These are phyloP conservation scores for Pleurotus djamor DNA, from an alignment of 768 basidiomycete species.

Conservation along the genomic window DNA sequence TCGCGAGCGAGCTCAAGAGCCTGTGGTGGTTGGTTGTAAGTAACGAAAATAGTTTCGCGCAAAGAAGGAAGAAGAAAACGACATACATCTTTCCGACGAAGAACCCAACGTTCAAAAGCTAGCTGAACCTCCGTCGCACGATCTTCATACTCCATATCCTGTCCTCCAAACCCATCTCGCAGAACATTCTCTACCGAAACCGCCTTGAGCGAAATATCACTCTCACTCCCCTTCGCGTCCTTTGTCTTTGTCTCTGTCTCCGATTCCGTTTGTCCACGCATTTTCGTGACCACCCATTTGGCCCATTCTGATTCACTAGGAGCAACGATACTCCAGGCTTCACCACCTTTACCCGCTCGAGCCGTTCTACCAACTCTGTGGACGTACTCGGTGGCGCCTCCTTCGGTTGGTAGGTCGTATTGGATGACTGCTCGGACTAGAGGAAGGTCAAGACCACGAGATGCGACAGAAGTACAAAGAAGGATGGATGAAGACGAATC, in stretches of 20 bases:
- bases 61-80: neutral
- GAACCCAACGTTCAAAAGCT: slow-evolving; percentile 92
- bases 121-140: slow-evolving; percentile 96
- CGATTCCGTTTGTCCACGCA: slow-evolving; percentile 50
- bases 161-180: slow-evolving; percentile 82
- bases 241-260: slow-evolving; percentile 23
- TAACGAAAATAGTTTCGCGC: neutral
- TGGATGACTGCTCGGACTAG: slow-evolving; percentile 94
- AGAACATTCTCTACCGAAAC: slow-evolving; percentile 72
- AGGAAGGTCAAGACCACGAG: slow-evolving; percentile 95
- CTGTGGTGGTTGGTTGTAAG: slow-evolving; percentile 33
- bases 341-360: slow-evolving; percentile 92
- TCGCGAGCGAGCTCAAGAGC: slow-evolving; percentile 74
- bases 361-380: slow-evolving; percentile 97
- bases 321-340: slow-evolving; percentile 91
- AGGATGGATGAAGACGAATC: slow-evolving; percentile 62
- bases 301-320: slow-evolving; percentile 92
- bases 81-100: slow-evolving; percentile 66
- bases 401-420: slow-evolving; percentile 97
- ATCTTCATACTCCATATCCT: slow-evolving; percentile 74
- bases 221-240: no score
- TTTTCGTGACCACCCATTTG: slow-evolving; percentile 81
- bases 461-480: slow-evolving; percentile 95
- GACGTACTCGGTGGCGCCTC: slow-evolving; percentile 93
- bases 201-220: slow-evolving; percentile 46